Evolutionary conservation across 768 basidiomycete species (phyloP), one percentile per base, ranked within the genome.

Genomic region (Lactarius akahatsu): DNA sequence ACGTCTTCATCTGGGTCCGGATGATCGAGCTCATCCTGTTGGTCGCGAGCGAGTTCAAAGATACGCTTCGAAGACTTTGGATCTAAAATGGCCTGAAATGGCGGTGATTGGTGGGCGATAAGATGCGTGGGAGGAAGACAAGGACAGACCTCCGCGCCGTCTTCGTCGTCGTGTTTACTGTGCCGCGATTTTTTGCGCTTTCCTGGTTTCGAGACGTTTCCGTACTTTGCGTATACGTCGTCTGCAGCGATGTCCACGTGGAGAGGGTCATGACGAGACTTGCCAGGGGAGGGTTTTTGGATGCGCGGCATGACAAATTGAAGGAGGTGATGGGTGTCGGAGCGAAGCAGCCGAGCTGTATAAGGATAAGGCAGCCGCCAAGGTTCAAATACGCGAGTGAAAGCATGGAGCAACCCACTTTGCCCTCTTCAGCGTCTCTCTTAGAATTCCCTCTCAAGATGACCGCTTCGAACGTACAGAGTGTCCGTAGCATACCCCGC

Each of bases 11-110:
- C 75, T 20, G 40, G 30, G n/a, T 63, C 62, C 13, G 62, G 41
- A 20, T 80, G 79, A 71, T 86, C 82, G 4, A 96, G 77, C 74
- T 98, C 95, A 74, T 94, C 89, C 77, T 98, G 95, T 77, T 99
- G 96, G 71, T 92, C 89, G 73, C 85, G 83, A 18, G 96, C 96
- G 63, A 99, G 85, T 75, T 95, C 91, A 70, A 99, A 90, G 58
- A 99, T 97, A 71, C 86, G 88, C 66, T 83, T 82, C 0, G 94
- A 96, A 7, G 88, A 90, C 77, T 90, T 92, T 3, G 89, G 83
- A 74, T 94, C 92, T 67, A 95, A 75, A 23, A 87, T 85, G 54
- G 79, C 81, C 93, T 96, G 70, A 41, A 40, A 47, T 54, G 56
- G 23, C 40, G 63, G 32, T 32, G 23, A 62, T 40, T 54, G 54